Evolutionary conservation across 148 eudicot species (phyloP).

Genomic region (Polygonum aviculare): DNA sequence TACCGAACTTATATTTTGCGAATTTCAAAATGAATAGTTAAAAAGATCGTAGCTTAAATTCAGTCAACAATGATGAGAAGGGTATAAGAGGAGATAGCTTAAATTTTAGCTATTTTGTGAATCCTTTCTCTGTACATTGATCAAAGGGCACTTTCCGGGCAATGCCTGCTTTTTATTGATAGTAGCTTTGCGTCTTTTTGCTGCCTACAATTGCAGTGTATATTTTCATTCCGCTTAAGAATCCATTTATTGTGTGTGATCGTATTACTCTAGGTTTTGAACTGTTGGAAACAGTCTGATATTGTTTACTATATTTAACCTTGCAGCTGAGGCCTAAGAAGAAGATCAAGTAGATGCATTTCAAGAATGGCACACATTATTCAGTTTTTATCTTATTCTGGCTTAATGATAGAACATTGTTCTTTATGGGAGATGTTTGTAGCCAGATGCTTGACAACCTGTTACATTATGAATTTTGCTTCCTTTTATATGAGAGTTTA

Average conservation of each 20-base stretch:
- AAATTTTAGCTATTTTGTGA: constrained; percentile 3
- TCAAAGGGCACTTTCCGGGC: not conserved
- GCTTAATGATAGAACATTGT: not conserved
- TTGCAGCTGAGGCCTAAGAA: constrained; percentile 33
- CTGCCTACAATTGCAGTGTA: not conserved
- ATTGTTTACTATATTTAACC: too few relatives aligned
- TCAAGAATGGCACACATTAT: not conserved
- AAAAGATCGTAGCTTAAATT: too few relatives aligned
- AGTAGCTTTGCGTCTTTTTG: not conserved
- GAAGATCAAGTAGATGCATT: constrained; percentile 26
- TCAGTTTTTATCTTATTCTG: not conserved
- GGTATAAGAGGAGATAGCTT: constrained; percentile 3
- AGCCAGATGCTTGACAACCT: not conserved
- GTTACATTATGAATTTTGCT: not conserved
- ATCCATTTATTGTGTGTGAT: not conserved
- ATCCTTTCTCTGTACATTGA: constrained; percentile 3
- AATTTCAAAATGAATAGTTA: too few relatives aligned
- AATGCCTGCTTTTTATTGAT: not conserved
- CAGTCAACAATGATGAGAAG: constrained; percentile 8
- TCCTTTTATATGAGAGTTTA: too few relatives aligned
- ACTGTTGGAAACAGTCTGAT: too few relatives aligned
- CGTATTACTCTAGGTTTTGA: not conserved
- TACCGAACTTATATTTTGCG: too few relatives aligned
- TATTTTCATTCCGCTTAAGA: not conserved
- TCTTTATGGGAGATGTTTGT: not conserved